Conservation (phyloP, 768 basidiomycete genomes). For the Lentinula detonsa region DNA sequence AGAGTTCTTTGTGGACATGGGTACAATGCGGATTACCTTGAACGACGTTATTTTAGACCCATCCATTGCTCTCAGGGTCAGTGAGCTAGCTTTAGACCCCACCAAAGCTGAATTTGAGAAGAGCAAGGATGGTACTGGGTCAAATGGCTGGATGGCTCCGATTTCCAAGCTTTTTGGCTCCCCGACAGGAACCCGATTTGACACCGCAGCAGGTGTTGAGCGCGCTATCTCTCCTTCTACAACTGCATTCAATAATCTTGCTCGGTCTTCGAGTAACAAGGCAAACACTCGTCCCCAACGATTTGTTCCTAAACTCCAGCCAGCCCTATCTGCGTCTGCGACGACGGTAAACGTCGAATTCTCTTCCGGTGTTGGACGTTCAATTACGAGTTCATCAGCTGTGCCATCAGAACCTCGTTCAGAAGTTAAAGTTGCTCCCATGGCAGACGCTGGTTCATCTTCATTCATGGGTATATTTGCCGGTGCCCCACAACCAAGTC, state of each 20-base stretch:
- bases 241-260: constrained; percentile 7
- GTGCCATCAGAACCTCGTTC: not conserved
- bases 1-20: constrained; percentile 80
- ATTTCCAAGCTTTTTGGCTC: constrained; percentile 70
- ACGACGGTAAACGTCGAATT: constrained; percentile 98
- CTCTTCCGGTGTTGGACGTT: constrained; percentile 57
- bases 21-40: constrained; percentile 71
- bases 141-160: constrained; percentile 75
- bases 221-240: constrained; percentile 10
- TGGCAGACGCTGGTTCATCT: not conserved
- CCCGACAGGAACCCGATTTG: constrained; percentile 20
- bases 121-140: constrained; percentile 27
- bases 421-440: not conserved
- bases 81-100: constrained; percentile 64
- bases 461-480: constrained; percentile 85
- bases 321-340: constrained; percentile 80
- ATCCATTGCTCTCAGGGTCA: constrained; percentile 59
- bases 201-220: constrained; percentile 7
- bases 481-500: constrained; percentile 57
- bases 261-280: constrained; percentile 17
- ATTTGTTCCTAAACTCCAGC: constrained; percentile 72
- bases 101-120: constrained; percentile 39
- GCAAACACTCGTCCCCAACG: constrained; percentile 28
- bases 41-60: constrained; percentile 94
- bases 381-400: constrained; percentile 38